phyloP scores from a whole-genome alignment of 306 rosid species.

The Morella rubra region DNA sequence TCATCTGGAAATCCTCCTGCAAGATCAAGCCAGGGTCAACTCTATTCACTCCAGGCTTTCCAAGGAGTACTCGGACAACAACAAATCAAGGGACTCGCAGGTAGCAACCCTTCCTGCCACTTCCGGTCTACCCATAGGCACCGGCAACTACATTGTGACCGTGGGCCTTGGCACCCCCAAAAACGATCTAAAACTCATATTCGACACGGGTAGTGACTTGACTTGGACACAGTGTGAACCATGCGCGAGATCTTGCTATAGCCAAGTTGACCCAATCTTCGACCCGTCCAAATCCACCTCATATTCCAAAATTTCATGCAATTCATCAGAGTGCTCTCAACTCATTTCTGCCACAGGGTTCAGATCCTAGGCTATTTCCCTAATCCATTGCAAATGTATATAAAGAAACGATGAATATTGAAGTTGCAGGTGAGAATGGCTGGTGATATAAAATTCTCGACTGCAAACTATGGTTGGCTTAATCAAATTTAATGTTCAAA shows the following conservation, averaged over 20 bases:
- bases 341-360: conserved; percentile 56
- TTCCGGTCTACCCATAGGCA: conserved; percentile 47
- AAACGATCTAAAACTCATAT: conserved; percentile 45
- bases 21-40: conserved; percentile 25
- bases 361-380: too few species aligned
- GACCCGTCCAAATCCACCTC: conserved; percentile 47
- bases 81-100: not conserved
- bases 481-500: too few species aligned
- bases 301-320: conserved; percentile 51
- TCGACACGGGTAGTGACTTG: conserved; percentile 70
- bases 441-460: too few species aligned
- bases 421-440: too few species aligned
- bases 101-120: conserved; percentile 44
- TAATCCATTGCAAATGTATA: too few species aligned
- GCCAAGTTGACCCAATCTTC: conserved; percentile 47
- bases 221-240: conserved; percentile 88
- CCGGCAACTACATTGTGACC: conserved; percentile 58
- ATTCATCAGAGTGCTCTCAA: conserved; percentile 40
- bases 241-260: conserved; percentile 48
- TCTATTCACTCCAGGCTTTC: conserved; percentile 9
- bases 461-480: too few species aligned
- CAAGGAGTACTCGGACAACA: not conserved
- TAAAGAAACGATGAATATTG: too few species aligned
- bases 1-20: conserved; percentile 2
- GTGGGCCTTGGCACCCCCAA: conserved; percentile 67